Conservation (phyloP, 2,329 filamentous ascomycete genomes). For the Pyrenophora tritici-repentis region DNA sequence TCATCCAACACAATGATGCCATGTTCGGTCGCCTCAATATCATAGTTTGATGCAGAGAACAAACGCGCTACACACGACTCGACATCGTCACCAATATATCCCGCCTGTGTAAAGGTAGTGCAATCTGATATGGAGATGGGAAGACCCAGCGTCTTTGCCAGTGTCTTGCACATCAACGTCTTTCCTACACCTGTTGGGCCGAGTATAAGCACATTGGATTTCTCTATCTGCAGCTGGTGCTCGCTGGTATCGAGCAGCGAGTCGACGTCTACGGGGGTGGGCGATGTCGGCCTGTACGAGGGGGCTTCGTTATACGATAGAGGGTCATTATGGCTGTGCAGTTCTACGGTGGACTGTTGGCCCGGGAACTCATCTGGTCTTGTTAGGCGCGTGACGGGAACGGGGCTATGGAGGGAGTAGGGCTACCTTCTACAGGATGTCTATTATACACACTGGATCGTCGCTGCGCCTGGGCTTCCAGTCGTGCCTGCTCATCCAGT, state of each 20-base stretch:
- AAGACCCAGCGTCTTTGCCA: constrained; percentile 90
- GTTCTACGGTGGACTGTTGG: constrained; percentile 59
- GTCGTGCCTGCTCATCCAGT: constrained; percentile 78
- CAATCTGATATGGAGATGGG: constrained; percentile 96
- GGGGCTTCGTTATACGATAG: constrained; percentile 20
- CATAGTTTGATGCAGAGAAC: constrained; percentile 87
- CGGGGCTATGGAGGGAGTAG: constrained; percentile 18
- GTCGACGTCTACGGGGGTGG: constrained; percentile 39
- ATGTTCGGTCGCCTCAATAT: constrained; percentile 79
- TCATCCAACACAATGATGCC: constrained; percentile 97
- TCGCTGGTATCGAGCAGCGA: constrained; percentile 58
- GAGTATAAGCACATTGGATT: constrained; percentile 89
- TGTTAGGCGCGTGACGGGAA: constrained; percentile 12
- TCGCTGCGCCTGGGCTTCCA: constrained; percentile 71
- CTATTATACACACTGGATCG: constrained; percentile 68
- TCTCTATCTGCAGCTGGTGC: constrained; percentile 76
- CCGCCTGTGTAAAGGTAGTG: constrained; percentile 92
- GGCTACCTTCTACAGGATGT: constrained; percentile 77
- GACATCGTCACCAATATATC: constrained; percentile 98
- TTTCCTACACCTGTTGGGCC: constrained; percentile 96
- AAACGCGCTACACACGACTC: constrained; percentile 92
- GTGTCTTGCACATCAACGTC: constrained; percentile 90
- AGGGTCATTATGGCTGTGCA: constrained; percentile 22
- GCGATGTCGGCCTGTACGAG: constrained; percentile 28
- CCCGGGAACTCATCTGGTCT: constrained; percentile 65